Evolutionary conservation across 2,329 filamentous ascomycete genomes (phyloP).

Genomic region (Apiospora koreana): DNA sequence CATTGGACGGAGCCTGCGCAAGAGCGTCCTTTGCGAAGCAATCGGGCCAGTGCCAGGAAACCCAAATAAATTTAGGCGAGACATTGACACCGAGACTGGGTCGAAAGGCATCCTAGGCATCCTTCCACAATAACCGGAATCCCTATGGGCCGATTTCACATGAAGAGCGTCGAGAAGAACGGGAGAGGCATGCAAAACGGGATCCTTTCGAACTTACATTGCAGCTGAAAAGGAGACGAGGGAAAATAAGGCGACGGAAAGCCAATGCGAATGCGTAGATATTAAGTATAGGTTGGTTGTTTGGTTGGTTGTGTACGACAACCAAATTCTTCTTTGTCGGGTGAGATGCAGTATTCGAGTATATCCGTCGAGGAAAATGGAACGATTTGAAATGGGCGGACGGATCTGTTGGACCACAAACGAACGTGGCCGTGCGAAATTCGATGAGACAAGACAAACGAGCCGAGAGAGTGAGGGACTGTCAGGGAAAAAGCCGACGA

Average conservation of each 20-base stretch:
- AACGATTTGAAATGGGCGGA: neutral
- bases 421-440: conserved; percentile 3
- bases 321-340: neutral
- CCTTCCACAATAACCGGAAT: neutral
- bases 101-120: neutral
- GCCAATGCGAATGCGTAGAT: neutral
- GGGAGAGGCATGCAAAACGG: neutral
- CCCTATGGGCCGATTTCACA: neutral
- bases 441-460: neutral
- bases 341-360: neutral
- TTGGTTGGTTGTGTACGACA: neutral
- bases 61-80: conserved; percentile 3
- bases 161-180: neutral
- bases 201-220: conserved; percentile 1
- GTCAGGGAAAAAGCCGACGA: neutral
- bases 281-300: neutral
- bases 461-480: neutral
- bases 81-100: neutral
- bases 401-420: conserved; percentile 5
- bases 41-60: conserved; percentile 3
- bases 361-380: neutral
- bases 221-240: neutral
- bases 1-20: conserved; percentile 1
- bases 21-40: neutral
- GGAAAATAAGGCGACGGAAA: neutral